A percentile compares a stretch with the other conserved stretches of the same genome.
Conservation (phyloP, 2,329 filamentous ascomycete genomes). For the Ascosphaera apis region DNA sequence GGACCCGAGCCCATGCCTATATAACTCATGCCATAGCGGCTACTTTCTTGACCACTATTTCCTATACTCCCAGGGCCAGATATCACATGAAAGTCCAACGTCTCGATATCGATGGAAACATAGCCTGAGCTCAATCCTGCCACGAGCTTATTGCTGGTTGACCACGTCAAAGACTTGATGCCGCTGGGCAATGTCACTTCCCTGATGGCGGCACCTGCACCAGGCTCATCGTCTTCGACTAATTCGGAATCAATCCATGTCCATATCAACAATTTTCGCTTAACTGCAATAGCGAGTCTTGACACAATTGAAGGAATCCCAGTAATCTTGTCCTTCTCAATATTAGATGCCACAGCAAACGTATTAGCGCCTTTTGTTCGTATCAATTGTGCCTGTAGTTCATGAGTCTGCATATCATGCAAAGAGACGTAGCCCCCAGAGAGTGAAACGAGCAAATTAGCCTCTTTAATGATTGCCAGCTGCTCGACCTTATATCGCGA, state of each 20-base stretch:
- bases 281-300: conserved; percentile 73
- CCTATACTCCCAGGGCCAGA: conserved; percentile 52
- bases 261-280: conserved; percentile 75
- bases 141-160: conserved; percentile 62
- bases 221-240: conserved; percentile 28
- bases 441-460: conserved; percentile 70
- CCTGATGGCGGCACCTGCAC: conserved; percentile 18
- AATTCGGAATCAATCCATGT: conserved; percentile 93
- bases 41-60: conserved; percentile 38
- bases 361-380: conserved; percentile 72
- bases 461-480: conserved; percentile 86
- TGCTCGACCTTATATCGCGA: conserved; percentile 76
- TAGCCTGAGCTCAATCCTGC: conserved; percentile 84
- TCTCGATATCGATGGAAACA: conserved; percentile 64
- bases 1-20: conserved; percentile 88
- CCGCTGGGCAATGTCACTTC: conserved; percentile 65
- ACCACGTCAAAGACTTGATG: conserved; percentile 80
- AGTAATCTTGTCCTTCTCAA: conserved; percentile 68
- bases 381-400: conserved; percentile 53
- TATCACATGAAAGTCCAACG: conserved; percentile 52
- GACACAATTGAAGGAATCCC: conserved; percentile 87
- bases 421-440: conserved; percentile 78
- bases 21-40: conserved; percentile 84
- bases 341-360: conserved; percentile 88
- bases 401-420: conserved; percentile 69